These are phyloP conservation scores for Globisporangium viniferum DNA, from an alignment of 352 stramenopile genomes.

Conservation along the genomic window DNA sequence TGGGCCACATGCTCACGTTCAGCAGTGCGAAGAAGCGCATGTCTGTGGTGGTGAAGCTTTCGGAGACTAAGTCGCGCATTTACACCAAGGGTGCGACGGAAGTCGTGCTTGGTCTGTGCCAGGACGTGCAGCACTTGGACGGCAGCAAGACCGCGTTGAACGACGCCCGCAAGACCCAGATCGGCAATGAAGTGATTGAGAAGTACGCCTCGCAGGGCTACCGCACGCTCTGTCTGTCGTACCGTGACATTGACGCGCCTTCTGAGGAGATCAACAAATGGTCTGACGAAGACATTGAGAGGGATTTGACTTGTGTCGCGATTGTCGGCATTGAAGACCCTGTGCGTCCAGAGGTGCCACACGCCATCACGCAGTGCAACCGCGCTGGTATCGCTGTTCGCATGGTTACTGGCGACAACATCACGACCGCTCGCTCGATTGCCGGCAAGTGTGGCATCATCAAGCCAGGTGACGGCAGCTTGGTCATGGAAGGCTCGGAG, in stretches of 20 bases:
- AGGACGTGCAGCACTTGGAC: slow-evolving; percentile 41
- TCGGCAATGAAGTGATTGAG: slow-evolving; percentile 47
- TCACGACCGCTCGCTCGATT: slow-evolving; percentile 89
- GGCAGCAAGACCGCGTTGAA: slow-evolving; percentile 31
- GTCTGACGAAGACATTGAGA: slow-evolving; percentile 28
- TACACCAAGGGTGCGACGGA: slow-evolving; percentile 67
- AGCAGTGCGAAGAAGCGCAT: slow-evolving; percentile 70
- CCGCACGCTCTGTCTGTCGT: slow-evolving; percentile 74
- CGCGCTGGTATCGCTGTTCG: slow-evolving; percentile 88
- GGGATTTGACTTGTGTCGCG: slow-evolving; percentile 43
- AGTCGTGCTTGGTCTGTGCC: slow-evolving; percentile 49
- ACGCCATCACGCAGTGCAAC: slow-evolving; percentile 92
- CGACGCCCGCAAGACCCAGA: slow-evolving; percentile 30
- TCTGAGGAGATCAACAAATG: slow-evolving; percentile 20
- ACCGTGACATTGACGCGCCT: slow-evolving; percentile 29
- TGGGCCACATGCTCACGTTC: slow-evolving; percentile 66
- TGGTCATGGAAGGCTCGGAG: slow-evolving; percentile 57
- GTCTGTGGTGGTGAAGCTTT: slow-evolving; percentile 54
- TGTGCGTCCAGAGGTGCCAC: slow-evolving; percentile 86
- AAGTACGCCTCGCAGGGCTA: slow-evolving; percentile 64
- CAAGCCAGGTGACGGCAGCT: slow-evolving; percentile 38
- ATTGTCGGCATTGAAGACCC: slow-evolving; percentile 94
- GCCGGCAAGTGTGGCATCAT: slow-evolving; percentile 89
- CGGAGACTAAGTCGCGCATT: slow-evolving; percentile 37
- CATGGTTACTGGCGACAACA: slow-evolving; percentile 92